Evolutionary conservation across 225 moss, liverwort and hornwort genomes (phyloP).

Genomic region (Marchantia paleacea): DNA sequence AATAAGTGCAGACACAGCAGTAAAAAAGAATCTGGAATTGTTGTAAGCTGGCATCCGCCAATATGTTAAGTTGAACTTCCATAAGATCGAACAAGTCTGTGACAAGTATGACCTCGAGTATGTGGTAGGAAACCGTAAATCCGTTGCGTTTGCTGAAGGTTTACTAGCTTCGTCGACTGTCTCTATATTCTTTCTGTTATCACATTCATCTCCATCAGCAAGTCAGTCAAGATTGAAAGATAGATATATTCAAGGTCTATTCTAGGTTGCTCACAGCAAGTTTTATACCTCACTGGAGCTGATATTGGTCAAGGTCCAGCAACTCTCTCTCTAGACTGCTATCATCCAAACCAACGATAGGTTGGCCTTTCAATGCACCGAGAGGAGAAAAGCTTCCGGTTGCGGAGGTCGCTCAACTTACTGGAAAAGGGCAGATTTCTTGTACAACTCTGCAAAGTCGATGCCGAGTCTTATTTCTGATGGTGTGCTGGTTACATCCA

Average conservation of each 20-base stretch:
- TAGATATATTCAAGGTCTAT: no score
- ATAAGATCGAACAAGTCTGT: slow-evolving; percentile 63
- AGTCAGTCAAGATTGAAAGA: not conserved
- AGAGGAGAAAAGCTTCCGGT: not conserved
- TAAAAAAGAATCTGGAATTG: slow-evolving; percentile 61
- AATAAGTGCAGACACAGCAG: slow-evolving; percentile 52
- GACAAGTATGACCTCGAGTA: slow-evolving; percentile 56
- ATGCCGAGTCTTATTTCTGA: slow-evolving; percentile 33
- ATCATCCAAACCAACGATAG: no score
- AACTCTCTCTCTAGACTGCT: no score
- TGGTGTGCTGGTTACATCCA: slow-evolving; percentile 30
- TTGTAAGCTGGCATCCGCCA: slow-evolving; percentile 80
- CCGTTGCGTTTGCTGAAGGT: slow-evolving; percentile 40
- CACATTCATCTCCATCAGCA: not conserved
- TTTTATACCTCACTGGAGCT: not conserved
- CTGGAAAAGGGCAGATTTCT: slow-evolving; percentile 34
- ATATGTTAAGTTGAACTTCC: slow-evolving; percentile 85
- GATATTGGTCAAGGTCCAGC: not conserved
- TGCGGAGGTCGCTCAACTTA: not conserved
- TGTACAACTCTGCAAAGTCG: slow-evolving; percentile 41
- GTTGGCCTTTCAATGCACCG: no score
- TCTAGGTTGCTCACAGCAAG: not conserved
- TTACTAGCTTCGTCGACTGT: slow-evolving; percentile 46
- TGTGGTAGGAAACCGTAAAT: slow-evolving; percentile 57
- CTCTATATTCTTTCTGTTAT: slow-evolving; percentile 48